A percentile compares a stretch with the other conserved stretches of the same genome.
Evolutionary conservation across 306 rosid genomes (phyloP).

Genomic region (Malus orientalis): DNA sequence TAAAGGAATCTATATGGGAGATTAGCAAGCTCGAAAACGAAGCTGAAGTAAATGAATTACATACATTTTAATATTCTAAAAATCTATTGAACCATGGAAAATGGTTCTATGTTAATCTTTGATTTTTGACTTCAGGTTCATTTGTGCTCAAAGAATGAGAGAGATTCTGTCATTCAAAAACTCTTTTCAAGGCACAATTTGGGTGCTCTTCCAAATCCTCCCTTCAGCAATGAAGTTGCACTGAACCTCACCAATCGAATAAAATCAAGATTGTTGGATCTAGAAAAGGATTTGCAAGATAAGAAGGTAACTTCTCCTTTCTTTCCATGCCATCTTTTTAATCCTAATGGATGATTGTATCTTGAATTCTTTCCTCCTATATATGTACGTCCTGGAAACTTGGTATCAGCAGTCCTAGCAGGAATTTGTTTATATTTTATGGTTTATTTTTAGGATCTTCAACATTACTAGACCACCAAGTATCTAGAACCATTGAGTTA

Average conservation of each 20-base stretch:
- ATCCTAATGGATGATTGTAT: background rate
- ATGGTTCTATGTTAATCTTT: conserved; percentile 13
- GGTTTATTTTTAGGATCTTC: no score
- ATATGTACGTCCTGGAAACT: background rate
- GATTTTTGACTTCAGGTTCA: conserved; percentile 59
- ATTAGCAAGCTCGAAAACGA: conserved; percentile 76
- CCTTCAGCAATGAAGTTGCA: conserved; percentile 60
- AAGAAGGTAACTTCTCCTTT: conserved; percentile 50
- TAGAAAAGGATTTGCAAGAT: conserved; percentile 62
- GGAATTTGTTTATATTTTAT: background rate
- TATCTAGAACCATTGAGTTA: background rate
- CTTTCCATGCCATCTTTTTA: background rate
- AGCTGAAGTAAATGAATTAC: conserved; percentile 57
- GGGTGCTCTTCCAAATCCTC: conserved; percentile 61
- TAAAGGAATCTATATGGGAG: conserved; percentile 36
- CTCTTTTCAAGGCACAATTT: conserved; percentile 55
- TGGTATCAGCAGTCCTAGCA: background rate
- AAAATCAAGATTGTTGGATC: conserved; percentile 60
- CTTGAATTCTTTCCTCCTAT: background rate
- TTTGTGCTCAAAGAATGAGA: conserved; percentile 58
- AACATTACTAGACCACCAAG: background rate
- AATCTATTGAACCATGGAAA: conserved; percentile 11
- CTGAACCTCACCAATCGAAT: conserved; percentile 56
- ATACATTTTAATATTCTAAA: conserved; percentile 5
- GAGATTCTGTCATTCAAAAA: conserved; percentile 58